Percentiles rank a stretch among this genome's conserved stretches.
Conservation (phyloP, 129 eudicot genomes). For the Centrapalus pauciflorus region DNA sequence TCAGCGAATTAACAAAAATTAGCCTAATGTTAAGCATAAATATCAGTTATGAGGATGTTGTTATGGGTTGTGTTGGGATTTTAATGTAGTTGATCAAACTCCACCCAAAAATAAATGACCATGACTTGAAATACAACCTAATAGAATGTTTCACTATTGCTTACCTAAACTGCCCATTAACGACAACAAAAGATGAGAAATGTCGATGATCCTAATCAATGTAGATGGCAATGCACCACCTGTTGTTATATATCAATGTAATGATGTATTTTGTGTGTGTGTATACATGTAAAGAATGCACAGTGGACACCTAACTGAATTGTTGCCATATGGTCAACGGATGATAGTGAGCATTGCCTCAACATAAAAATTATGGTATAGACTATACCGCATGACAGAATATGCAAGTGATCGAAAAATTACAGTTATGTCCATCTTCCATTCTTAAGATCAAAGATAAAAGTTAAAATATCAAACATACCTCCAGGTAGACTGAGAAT, state of each 20-base stretch:
- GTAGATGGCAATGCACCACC: too few relatives aligned
- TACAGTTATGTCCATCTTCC: not conserved
- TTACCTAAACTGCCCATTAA: not conserved
- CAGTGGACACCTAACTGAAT: too few relatives aligned
- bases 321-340: too few relatives aligned
- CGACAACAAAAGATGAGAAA: not conserved
- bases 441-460: not conserved
- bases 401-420: too few relatives aligned
- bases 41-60: not conserved
- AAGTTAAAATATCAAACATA: slow-evolving; percentile 21
- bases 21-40: too few relatives aligned
- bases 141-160: not conserved
- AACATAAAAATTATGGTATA: not conserved
- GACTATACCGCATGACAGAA: too few relatives aligned
- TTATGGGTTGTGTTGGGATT: not conserved
- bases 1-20: not conserved
- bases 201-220: too few relatives aligned
- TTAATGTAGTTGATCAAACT: not conserved
- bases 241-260: too few relatives aligned
- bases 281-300: too few relatives aligned
- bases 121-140: not conserved
- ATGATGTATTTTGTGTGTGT: too few relatives aligned
- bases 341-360: too few relatives aligned
- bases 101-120: not conserved
- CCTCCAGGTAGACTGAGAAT: slow-evolving; percentile 99